Base-by-base conservation (phyloP, 345 rosid genomes). In the Syzygium jambos region DNA sequence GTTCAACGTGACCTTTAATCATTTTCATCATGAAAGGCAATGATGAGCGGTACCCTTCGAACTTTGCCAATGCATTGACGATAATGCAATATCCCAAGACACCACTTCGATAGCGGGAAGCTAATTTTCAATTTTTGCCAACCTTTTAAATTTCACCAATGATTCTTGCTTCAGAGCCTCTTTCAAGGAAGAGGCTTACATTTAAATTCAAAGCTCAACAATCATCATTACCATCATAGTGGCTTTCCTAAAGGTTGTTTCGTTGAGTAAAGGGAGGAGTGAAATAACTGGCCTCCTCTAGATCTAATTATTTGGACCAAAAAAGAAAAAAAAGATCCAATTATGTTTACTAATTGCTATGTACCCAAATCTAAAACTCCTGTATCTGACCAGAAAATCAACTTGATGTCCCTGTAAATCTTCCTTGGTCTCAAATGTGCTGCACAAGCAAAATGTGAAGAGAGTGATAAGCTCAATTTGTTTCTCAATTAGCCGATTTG, bases 181-280 rank as follows among this genome's bases (percentile, higher is more conserved):
- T 84, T 84, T 84, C 46, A 84, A 52, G 86, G 86, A 84, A 84
- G 86, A 29, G 86, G 59, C 61, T 68, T 68, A 59, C 59, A n/a
- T 77, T 89, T 88, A 84, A 90, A 89, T 89, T 90, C 84, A 86
- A 89, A 89, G 52, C 84, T 63, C 25, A 85, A 80, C 78, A 86
- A 57, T 41, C 86, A 90, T 92, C 78, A 89, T 89, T 89, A 29
- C 85, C 55, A 78, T 61, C 77, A 84, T 78, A 22, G 59, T 84
- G 46, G 9, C 52, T 22, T 61, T 55, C 65, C 73, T 84, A 61
- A 87, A 88, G 86, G 80, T 25, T 53, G 54, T 7, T 77, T n/a
- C 56, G 2, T 7, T 21, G 55, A 46, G 73, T n/a, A 78, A 63
- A 87, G 80, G 86, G 85, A 86, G 30, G 43, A 41, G 63, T 86